Percentiles rank a stretch among this genome's conserved stretches.
Conservation (phyloP, 139 green algal genomes). For the Chlorella vulgaris region DNA sequence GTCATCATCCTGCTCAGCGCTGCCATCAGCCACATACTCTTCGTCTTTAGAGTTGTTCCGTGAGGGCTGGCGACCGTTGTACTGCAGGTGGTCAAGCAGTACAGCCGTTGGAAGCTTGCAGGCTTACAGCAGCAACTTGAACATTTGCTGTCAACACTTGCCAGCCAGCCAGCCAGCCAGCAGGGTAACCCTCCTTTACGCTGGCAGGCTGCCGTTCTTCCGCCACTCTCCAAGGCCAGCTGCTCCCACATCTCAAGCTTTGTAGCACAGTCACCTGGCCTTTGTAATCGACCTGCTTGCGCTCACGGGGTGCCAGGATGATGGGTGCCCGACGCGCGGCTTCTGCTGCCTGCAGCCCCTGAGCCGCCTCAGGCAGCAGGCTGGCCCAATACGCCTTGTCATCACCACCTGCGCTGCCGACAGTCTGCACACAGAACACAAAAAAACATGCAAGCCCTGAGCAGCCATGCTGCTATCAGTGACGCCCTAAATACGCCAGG, state of each 20-base stretch:
- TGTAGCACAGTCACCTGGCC: slow-evolving; percentile 30
- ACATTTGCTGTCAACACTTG: no score
- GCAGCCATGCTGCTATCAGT: no score
- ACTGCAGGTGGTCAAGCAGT: not conserved
- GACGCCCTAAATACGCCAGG: no score
- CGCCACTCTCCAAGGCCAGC: no score
- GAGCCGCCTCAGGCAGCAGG: slow-evolving; percentile 72
- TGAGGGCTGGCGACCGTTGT: not conserved
- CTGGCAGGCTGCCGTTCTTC: no score
- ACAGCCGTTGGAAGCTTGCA: not conserved
- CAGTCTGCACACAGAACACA: not conserved
- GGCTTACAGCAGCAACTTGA: not conserved
- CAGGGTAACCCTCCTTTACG: not conserved
- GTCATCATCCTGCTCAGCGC: not conserved
- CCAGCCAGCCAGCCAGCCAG: not conserved
- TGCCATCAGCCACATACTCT: not conserved
- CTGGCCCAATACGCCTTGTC: slow-evolving; percentile 64
- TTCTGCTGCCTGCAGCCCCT: slow-evolving; percentile 23
- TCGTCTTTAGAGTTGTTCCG: not conserved
- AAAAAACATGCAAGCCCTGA: no score
- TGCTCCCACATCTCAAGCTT: not conserved
- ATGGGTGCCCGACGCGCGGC: not conserved
- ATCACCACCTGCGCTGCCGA: not conserved
- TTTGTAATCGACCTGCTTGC: slow-evolving; percentile 64
- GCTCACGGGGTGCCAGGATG: slow-evolving; percentile 48